Conservation (phyloP, 2,329 filamentous ascomycete species). For the Pseudonectria buxi region DNA sequence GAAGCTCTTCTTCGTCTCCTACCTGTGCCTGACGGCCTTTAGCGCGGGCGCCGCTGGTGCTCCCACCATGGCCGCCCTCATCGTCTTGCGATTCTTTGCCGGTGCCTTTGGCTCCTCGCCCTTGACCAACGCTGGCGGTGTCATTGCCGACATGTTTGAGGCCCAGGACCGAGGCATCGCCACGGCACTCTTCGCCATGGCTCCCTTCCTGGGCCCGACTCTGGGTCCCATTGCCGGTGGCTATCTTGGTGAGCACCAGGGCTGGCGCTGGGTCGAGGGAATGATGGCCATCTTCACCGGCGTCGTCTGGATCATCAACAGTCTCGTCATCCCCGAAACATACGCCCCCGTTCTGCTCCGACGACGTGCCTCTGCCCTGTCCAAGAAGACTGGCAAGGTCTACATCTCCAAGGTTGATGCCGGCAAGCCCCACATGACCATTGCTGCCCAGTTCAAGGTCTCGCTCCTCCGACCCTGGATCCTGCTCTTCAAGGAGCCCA, state of each 20-base stretch:
- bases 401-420: constrained; percentile 46
- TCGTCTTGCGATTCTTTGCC: constrained; percentile 64
- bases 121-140: constrained; percentile 55
- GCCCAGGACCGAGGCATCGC: constrained; percentile 50
- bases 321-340: constrained; percentile 50
- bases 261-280: constrained; percentile 61
- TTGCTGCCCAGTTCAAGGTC: constrained; percentile 45
- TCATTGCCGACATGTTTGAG: constrained; percentile 57
- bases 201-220: constrained; percentile 58
- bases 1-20: constrained; percentile 52
- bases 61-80: constrained; percentile 50
- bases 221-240: constrained; percentile 55
- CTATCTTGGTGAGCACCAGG: constrained; percentile 52
- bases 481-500: constrained; percentile 59
- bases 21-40: constrained; percentile 52
- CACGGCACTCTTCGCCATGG: constrained; percentile 53
- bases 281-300: constrained; percentile 57
- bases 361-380: constrained; percentile 43
- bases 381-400: constrained; percentile 45
- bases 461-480: constrained; percentile 58
- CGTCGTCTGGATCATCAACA: constrained; percentile 46
- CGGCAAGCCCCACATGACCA: constrained; percentile 34
- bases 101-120: constrained; percentile 57
- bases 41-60: constrained; percentile 53
- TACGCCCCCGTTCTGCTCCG: constrained; percentile 53